Conservation (phyloP, 2,329 filamentous ascomycete genomes). For the Periconia digitata region DNA sequence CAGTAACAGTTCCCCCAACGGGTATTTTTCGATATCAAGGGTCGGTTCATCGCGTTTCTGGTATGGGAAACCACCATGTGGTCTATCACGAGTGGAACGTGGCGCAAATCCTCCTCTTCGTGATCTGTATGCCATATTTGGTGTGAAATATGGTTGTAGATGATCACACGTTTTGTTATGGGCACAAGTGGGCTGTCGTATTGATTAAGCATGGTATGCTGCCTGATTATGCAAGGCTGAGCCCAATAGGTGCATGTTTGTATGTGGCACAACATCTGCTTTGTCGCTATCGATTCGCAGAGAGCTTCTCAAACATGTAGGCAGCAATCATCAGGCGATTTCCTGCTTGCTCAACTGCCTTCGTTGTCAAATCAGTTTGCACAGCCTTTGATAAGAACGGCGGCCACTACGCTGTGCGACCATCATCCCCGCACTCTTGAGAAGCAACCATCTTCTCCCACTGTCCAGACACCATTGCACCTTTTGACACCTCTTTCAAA, state of each 20-base stretch:
- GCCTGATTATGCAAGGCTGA: constrained; percentile 28
- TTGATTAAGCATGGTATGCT: constrained; percentile 8
- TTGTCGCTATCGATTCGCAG: constrained; percentile 17
- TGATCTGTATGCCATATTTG: not conserved
- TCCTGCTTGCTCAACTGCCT: constrained; percentile 13
- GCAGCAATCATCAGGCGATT: constrained; percentile 12
- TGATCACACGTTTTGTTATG: not conserved
- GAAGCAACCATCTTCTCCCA: not conserved
- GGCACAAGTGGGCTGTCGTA: not conserved
- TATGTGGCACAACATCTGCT: constrained; percentile 8
- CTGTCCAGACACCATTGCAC: not conserved
- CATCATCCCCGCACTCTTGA: not conserved
- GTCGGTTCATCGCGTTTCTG: constrained; percentile 13
- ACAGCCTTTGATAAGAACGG: constrained; percentile 16
- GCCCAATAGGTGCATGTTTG: constrained; percentile 13
- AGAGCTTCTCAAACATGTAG: constrained; percentile 16
- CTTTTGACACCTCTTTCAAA: not conserved
- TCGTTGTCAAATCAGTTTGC: constrained; percentile 28
- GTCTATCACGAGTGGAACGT: constrained; percentile 21
- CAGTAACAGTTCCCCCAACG: constrained; percentile 31
- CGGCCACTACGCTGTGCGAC: constrained; percentile 7
- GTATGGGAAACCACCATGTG: constrained; percentile 6
- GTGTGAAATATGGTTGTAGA: not conserved
- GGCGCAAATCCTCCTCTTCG: constrained; percentile 27
- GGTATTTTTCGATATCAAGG: constrained; percentile 29